Evolutionary conservation across 148 eudicot species (phyloP).

Genomic region (Persicaria tinctoria): DNA sequence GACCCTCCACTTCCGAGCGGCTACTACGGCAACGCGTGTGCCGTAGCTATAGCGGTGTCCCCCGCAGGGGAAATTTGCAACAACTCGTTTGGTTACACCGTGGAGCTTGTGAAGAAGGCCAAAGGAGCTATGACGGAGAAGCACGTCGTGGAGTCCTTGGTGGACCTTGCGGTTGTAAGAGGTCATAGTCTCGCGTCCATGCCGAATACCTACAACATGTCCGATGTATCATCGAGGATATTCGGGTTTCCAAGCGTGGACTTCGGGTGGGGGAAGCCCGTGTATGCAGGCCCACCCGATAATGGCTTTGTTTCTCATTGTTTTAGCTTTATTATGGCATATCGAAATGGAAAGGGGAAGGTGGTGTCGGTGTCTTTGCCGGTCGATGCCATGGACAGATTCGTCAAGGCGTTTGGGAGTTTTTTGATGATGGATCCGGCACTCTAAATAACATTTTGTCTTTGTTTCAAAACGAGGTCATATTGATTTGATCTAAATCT

Average conservation of each 20-base stretch:
- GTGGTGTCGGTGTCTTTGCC: conserved; percentile 30
- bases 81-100: conserved; percentile 33
- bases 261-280: background rate
- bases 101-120: conserved; percentile 11
- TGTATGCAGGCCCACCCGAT: conserved; percentile 23
- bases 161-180: conserved; percentile 30
- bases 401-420: conserved; percentile 21
- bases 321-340: conserved; percentile 20
- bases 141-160: conserved; percentile 32
- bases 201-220: conserved; percentile 21
- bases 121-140: conserved; percentile 27
- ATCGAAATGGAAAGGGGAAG: conserved; percentile 19
- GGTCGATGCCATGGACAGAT: conserved; percentile 17
- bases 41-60: conserved; percentile 22
- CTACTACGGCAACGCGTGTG: conserved; percentile 37
- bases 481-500: no score
- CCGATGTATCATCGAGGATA: conserved; percentile 20
- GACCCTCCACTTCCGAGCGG: conserved; percentile 32
- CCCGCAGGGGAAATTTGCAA: conserved; percentile 18
- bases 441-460: no score
- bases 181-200: conserved; percentile 23
- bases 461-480: no score
- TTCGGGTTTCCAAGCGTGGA: conserved; percentile 24
- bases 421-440: background rate
- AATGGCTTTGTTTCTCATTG: conserved; percentile 22